Base-by-base conservation (phyloP, 2,329 filamentous ascomycete species). In the Hirsutella minnesotensis region DNA sequence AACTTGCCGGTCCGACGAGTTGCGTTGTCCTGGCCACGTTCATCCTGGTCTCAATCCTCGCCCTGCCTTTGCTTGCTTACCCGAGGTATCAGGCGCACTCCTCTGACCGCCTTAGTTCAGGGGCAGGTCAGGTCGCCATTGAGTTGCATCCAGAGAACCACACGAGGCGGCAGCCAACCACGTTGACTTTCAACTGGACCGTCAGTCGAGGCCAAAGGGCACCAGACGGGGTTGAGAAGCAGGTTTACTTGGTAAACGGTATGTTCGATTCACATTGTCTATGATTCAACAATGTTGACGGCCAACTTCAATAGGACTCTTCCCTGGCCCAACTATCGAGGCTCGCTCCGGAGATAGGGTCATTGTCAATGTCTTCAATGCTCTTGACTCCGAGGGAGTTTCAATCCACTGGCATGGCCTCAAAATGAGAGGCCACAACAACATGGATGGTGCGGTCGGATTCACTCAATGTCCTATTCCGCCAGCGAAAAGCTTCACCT, bases 361-460 rank as follows among this genome's bases (percentile, higher is more conserved):
- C n/a, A 60, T 83, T 10, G 75, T 86, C 41, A 74, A 82, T 36
- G 69, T 86, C 42, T 65, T 75, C 55, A 88, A 88, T 53, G 56
- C 59, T 4, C 68, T 73, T 22, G 72, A 81, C 1, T 69, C 68
- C 7, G 81, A 86, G 51, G 73, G 68, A 16, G 77, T 79, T 18
- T 75, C 70, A 42, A 65, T 87, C 9, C 83, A 88, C 56, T 87
- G 83, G 61, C 83, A 88, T 50, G 83, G 83, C 12, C 69, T 89
- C 44, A 84, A 75, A 51, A 81, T 86, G 58, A 82, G 83, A 52
- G 80, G 79, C 13, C 83, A 80, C 1, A 83, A 77, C 46, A 70
- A 72, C 46, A 83, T 85, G 77, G 77, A 81, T 47, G 78, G 78
- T 35, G 75, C 78, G 3, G 63, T 55, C 5, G 61, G 60, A 3